Conservation (phyloP, 1,284 basidiomycete species). For the Microbotryum violaceum region DNA sequence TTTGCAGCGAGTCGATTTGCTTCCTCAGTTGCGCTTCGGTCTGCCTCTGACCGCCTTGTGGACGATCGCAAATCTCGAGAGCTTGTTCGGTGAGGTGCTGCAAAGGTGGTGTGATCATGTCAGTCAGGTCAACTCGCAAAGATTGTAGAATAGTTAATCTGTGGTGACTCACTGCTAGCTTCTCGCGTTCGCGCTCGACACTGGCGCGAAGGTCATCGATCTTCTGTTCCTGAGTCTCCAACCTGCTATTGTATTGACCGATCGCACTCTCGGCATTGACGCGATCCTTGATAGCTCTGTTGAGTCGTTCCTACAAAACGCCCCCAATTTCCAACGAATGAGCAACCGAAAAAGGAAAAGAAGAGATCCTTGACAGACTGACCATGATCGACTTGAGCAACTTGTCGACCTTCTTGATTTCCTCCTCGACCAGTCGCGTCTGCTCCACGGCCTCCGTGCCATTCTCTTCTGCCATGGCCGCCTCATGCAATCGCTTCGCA, state of each 20-base stretch:
- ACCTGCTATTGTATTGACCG: constrained; percentile 2
- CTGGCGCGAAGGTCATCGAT: neutral
- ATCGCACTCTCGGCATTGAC: constrained; percentile 7
- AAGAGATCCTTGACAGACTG: too few relatives aligned
- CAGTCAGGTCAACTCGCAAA: constrained; percentile 7
- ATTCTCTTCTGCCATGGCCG: too few relatives aligned
- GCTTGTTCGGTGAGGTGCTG: constrained; percentile 63
- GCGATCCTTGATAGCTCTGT: constrained; percentile 47
- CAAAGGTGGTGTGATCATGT: neutral
- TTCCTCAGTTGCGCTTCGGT: constrained; percentile 53
- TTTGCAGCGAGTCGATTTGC: constrained; percentile 56
- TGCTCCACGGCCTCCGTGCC: constrained; percentile 42
- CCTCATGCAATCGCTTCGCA: neutral
- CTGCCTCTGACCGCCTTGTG: constrained; percentile 51
- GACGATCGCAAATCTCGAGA: constrained; percentile 51
- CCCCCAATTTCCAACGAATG: too few relatives aligned
- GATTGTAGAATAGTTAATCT: neutral
- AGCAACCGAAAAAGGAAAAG: too few relatives aligned
- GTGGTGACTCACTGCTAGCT: neutral
- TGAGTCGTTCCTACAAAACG: constrained; percentile 39
- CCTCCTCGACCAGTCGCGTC: constrained; percentile 44
- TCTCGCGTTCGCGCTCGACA: neutral
- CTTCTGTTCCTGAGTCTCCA: neutral
- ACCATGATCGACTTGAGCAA: constrained; percentile 28
- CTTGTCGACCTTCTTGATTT: constrained; percentile 45